Base-by-base conservation (phyloP, 305 asterid genomes). In the Rubia tinctorum region DNA sequence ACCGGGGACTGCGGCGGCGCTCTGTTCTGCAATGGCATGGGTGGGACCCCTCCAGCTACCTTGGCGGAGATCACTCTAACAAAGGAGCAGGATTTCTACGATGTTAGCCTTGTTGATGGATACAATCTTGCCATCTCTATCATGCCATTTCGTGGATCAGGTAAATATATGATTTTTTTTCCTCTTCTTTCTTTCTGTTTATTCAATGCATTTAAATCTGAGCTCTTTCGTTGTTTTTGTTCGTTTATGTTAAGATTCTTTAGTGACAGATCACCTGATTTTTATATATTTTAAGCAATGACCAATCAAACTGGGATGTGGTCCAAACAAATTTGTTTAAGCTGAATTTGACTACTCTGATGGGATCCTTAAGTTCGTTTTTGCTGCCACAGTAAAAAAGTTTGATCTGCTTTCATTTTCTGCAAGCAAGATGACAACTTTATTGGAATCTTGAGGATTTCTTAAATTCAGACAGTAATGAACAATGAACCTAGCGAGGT, bases 31-130 rank as follows among this genome's bases (percentile, higher is more conserved):
- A 88, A 88, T 65, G 96, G 96, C 65, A 67, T 84, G 40, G 85
- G 88, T 17, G 91, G 94, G 7, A 77, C 90, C 27, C 89, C 91
- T 69, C 90, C 92, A 8, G 96, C 96, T 69, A 88, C 97, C 2
- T 84, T 89, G 0, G 96, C 87, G 22, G 96, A 91, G 78, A 86
- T 91, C 75, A 88, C 96, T 9, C 84, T 86, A 23, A 93, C 89
- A 0, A 63, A 73, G 22, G 92, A 86, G 53, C 87, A 85, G 81
- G 97, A 91, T 78, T 91, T 88, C 76, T 91, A 91, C 75, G 90
- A 91, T 79, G 95, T 91, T 74, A 91, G 96, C 91, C 96, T 91
- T 60, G 96, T 86, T 6, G 91, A 91, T 75, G 97, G 97, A 3
- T 91, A 86, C 83, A 91, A 91, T 80, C 85, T 84, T 2, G 86